A percentile compares a stretch with the other conserved stretches of the same genome.
Evolutionary conservation across 345 rosid species (phyloP).

Genomic region (Heritiera littoralis): DNA sequence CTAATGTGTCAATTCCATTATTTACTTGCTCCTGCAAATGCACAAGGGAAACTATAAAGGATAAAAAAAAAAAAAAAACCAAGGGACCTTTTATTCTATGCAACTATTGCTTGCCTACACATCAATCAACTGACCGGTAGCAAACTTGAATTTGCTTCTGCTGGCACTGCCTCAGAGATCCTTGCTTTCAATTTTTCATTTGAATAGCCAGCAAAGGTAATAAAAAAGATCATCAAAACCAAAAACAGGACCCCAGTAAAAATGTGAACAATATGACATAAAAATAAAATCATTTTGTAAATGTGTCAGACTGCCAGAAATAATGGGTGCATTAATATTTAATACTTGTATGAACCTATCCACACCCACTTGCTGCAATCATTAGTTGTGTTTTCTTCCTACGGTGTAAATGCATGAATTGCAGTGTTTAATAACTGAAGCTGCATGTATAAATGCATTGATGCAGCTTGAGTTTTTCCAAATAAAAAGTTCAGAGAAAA

Average conservation of each 20-base stretch:
- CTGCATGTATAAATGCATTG: too few species aligned
- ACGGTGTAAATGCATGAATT: too few species aligned
- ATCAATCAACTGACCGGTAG: slow-evolving; percentile 15
- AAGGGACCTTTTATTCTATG: not conserved
- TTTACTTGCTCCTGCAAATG: slow-evolving; percentile 17
- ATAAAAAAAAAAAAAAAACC: too few species aligned
- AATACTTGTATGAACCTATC: too few species aligned
- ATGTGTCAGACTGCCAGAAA: not conserved
- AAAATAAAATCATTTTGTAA: not conserved
- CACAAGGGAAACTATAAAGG: not conserved
- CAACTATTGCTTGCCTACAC: not conserved
- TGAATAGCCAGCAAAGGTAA: slow-evolving; percentile 53
- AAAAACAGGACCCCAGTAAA: not conserved
- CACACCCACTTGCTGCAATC: too few species aligned
- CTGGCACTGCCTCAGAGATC: slow-evolving; percentile 48
- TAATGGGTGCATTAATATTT: too few species aligned
- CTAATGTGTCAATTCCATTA: not conserved
- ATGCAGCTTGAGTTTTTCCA: too few species aligned
- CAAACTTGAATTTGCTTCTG: slow-evolving; percentile 43
- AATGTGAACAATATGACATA: not conserved
- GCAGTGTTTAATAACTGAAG: too few species aligned
- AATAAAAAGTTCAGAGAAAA: too few species aligned
- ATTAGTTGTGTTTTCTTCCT: too few species aligned
- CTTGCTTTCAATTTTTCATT: slow-evolving; percentile 95
- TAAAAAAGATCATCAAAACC: not conserved